Percentiles rank a stretch among this genome's conserved stretches.
phyloP scores from a whole-genome alignment of 2,329 filamentous ascomycete genomes.

The Metarhizium album region DNA sequence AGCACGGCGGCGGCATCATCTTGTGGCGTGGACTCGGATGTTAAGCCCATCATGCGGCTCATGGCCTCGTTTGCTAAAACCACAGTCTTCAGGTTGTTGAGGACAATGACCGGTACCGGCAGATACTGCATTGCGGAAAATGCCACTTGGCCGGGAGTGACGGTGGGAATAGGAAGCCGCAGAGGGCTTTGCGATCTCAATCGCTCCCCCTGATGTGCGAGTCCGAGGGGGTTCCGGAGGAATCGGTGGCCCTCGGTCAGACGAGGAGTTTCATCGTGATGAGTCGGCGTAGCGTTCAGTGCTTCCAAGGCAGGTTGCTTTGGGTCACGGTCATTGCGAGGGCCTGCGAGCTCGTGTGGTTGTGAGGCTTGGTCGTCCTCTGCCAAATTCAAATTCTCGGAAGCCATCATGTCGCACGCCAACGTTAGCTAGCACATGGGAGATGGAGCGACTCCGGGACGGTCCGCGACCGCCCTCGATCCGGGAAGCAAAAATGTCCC shows the following conservation, averaged over 20 bases:
- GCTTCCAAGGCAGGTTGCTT: neutral
- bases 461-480: constrained; percentile 3
- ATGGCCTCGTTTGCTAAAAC: constrained; percentile 68
- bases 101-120: constrained; percentile 59
- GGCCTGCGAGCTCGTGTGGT: neutral
- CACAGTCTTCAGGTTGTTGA: constrained; percentile 59
- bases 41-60: constrained; percentile 51
- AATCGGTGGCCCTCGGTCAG: constrained; percentile 21
- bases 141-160: constrained; percentile 44
- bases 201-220: constrained; percentile 13
- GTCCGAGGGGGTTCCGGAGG: constrained; percentile 20
- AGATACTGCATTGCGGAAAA: constrained; percentile 64
- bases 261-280: constrained; percentile 14
- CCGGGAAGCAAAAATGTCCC: neutral
- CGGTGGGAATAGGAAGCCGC: constrained; percentile 32
- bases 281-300: neutral
- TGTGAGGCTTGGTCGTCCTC: constrained; percentile 10
- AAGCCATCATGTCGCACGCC: constrained; percentile 21
- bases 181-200: constrained; percentile 28
- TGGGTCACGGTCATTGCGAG: neutral
- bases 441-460: neutral
- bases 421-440: constrained; percentile 14
- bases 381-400: constrained; percentile 19
- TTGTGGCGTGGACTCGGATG: constrained; percentile 28
- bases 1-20: constrained; percentile 34